A percentile compares a stretch with the other conserved stretches of the same genome.
Evolutionary conservation across 106 monocot species (phyloP).

Genomic region (Narthecium ossifragum): DNA sequence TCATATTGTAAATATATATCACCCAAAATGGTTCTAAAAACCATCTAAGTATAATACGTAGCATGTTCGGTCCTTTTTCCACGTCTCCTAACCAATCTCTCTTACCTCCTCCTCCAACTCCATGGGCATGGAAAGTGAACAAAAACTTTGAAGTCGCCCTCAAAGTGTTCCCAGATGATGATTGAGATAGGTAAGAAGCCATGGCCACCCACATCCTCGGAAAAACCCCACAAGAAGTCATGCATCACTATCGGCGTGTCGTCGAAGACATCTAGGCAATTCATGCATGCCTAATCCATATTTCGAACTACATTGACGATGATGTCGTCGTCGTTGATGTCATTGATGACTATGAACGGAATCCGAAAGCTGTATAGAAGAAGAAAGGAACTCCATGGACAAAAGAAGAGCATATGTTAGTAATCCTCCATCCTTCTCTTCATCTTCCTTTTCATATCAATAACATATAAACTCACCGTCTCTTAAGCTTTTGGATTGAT

Average conservation of each 20-base stretch:
- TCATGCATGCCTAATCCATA: background rate
- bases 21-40: too few species aligned
- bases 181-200: background rate
- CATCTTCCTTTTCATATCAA: background rate
- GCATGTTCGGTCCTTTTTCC: background rate
- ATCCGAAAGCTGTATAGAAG: too few species aligned
- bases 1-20: too few species aligned
- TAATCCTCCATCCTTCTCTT: background rate
- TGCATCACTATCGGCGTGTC: background rate
- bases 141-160: background rate
- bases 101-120: background rate
- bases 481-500: too few species aligned
- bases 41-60: too few species aligned
- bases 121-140: background rate
- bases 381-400: conserved; percentile 2
- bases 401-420: conserved; percentile 6
- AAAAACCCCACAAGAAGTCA: background rate
- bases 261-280: background rate
- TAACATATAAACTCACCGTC: background rate
- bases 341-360: too few species aligned
- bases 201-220: background rate
- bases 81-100: background rate
- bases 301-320: background rate
- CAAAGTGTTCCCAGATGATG: background rate
- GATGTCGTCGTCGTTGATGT: too few species aligned